Evolutionary conservation across 1,284 basidiomycete genomes (phyloP).

Genomic region (Cryptococcus floricola): DNA sequence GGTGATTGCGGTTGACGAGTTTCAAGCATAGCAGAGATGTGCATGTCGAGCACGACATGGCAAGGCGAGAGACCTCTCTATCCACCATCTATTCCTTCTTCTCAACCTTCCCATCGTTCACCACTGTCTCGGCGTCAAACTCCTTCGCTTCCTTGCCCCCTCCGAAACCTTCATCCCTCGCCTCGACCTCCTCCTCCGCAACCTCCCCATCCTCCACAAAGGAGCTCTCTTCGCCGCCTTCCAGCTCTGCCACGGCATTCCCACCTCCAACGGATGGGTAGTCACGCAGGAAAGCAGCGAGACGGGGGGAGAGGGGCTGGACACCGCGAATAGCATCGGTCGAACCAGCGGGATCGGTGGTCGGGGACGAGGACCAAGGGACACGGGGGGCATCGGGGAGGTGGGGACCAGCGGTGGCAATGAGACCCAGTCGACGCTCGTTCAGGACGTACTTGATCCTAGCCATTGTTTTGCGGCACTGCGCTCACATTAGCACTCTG

Average conservation of each 20-base stretch:
- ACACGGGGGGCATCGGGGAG: slow-evolving; percentile 7
- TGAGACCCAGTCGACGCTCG: slow-evolving; percentile 79
- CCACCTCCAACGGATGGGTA: not conserved
- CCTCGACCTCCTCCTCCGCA: slow-evolving; percentile 37
- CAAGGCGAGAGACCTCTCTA: too few relatives aligned
- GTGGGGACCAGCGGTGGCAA: slow-evolving; percentile 55
- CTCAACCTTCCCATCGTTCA: slow-evolving; percentile 23
- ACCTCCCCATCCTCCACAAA: slow-evolving; percentile 19
- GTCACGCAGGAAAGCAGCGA: not conserved
- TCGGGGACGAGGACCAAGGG: slow-evolving; percentile 20
- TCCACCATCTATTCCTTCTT: slow-evolving; percentile 17
- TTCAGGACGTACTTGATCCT: slow-evolving; percentile 91
- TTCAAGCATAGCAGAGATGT: not conserved
- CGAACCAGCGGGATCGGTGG: slow-evolving; percentile 22
- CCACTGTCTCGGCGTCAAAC: slow-evolving; percentile 34
- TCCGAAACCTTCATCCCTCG: slow-evolving; percentile 40
- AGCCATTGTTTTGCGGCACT: slow-evolving; percentile 96
- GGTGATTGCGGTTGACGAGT: too few relatives aligned
- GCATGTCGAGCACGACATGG: not conserved
- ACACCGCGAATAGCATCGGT: slow-evolving; percentile 18
- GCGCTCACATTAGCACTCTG: not conserved
- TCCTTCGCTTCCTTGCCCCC: slow-evolving; percentile 36
- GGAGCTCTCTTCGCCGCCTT: slow-evolving; percentile 9
- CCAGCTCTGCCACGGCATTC: not conserved
- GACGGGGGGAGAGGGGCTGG: slow-evolving; percentile 4